phyloP scores from a whole-genome alignment of 2,329 filamentous ascomycete species.

The Cordyceps fumosorosea region DNA sequence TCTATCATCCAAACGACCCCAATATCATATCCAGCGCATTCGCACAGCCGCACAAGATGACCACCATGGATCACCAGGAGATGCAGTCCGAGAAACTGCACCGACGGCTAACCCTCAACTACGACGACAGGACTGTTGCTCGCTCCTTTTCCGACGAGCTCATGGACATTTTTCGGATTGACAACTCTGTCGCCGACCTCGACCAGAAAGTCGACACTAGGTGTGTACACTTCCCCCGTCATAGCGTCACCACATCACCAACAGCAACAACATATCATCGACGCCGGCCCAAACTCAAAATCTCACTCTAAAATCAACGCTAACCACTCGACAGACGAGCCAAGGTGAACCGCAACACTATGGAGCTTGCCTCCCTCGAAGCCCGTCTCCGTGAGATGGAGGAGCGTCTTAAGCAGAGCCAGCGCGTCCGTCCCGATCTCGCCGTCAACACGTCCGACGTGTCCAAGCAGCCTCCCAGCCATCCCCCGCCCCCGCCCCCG shows the following conservation, averaged over 20 bases:
- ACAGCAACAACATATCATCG: neutral
- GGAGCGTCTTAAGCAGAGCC: conserved; percentile 52
- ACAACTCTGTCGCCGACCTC: conserved; percentile 67
- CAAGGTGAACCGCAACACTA: conserved; percentile 63
- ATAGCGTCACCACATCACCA: neutral
- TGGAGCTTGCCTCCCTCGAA: conserved; percentile 82
- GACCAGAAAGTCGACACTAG: conserved; percentile 73
- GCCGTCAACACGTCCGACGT: conserved; percentile 14
- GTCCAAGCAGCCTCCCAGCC: conserved; percentile 20
- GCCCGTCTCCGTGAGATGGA: conserved; percentile 79
- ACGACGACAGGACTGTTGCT: conserved; percentile 64
- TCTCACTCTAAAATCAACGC: neutral
- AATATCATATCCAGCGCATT: neutral
- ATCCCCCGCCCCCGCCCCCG: conserved; percentile 21
- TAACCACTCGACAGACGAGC: conserved; percentile 58
- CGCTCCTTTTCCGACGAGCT: conserved; percentile 80
- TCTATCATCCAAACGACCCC: conserved; percentile 13
- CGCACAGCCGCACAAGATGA: neutral
- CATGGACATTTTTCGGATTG: conserved; percentile 83
- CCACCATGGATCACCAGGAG: conserved; percentile 3
- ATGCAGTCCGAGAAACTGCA: conserved; percentile 4
- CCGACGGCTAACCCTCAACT: conserved; percentile 10
- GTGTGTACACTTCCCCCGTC: conserved; percentile 44
- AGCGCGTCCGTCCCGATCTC: conserved; percentile 18
- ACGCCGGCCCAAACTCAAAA: neutral